A percentile compares a stretch with the other conserved stretches of the same genome.
Conservation (phyloP, 495 filamentous ascomycete genomes). For the Parmelia sp. region DNA sequence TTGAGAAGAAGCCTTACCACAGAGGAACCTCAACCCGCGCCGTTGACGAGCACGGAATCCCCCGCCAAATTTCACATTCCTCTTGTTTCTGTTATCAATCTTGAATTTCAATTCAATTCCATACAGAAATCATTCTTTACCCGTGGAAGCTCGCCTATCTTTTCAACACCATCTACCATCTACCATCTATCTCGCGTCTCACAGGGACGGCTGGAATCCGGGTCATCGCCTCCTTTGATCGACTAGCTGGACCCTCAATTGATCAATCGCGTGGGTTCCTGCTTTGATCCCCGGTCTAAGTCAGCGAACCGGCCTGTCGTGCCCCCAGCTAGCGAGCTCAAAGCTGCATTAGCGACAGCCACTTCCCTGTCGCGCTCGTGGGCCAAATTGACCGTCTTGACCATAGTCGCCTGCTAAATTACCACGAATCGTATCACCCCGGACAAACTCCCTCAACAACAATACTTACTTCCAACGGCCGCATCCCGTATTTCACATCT, state of each 20-base stretch:
- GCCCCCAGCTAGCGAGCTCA: constrained; percentile 15
- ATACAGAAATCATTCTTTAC: not conserved
- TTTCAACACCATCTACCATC: not conserved
- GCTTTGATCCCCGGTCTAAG: not conserved
- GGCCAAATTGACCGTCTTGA: not conserved
- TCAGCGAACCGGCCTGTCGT: constrained; percentile 11
- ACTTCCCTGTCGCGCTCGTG: constrained; percentile 8
- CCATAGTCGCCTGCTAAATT: constrained; percentile 8
- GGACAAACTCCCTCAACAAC: not conserved
- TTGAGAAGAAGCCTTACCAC: not conserved
- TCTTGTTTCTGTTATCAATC: no score
- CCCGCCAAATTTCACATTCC: no score
- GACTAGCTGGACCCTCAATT: constrained; percentile 13
- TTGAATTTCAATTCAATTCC: not conserved
- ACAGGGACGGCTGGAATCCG: not conserved
- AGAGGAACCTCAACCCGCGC: not conserved
- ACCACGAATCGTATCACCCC: constrained; percentile 9
- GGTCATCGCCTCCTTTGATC: constrained; percentile 4
- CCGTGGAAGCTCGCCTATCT: not conserved
- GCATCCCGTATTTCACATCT: not conserved
- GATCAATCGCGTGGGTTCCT: constrained; percentile 25
- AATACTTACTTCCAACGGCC: constrained; percentile 5
- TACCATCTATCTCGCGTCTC: not conserved
- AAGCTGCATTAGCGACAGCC: constrained; percentile 6
- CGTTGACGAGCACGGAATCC: not conserved